Evolutionary conservation across 2,329 filamentous ascomycete genomes (phyloP).

Genomic region (Aureobasidium sp.): DNA sequence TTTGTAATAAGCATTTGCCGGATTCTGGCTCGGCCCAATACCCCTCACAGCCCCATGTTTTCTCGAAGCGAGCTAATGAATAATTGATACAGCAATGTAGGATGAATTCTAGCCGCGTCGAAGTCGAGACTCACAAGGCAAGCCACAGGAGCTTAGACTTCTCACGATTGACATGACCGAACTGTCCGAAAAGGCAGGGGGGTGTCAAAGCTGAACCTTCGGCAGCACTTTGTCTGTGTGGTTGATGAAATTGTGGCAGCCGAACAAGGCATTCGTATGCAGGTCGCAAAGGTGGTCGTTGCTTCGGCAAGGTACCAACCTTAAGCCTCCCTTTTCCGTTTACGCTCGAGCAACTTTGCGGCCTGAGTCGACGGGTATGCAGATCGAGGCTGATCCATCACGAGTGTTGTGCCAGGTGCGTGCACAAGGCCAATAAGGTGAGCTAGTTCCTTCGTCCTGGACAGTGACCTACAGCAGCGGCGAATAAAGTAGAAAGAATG

Average conservation of each 20-base stretch:
- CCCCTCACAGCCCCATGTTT: background rate
- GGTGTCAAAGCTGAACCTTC: background rate
- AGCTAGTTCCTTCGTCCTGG: background rate
- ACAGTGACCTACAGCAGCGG: background rate
- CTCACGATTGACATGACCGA: background rate
- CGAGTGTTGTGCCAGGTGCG: background rate
- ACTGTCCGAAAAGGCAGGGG: background rate
- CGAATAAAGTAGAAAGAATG: background rate
- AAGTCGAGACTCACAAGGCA: background rate
- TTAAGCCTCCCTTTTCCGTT: background rate
- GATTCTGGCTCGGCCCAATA: background rate
- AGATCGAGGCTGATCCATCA: background rate
- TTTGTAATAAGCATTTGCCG: background rate
- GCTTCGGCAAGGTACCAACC: conserved; percentile 9
- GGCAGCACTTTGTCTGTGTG: background rate
- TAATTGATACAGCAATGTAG: background rate
- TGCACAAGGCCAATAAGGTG: background rate
- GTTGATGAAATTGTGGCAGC: background rate
- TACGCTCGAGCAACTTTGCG: background rate
- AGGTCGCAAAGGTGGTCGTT: background rate
- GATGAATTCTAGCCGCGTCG: background rate
- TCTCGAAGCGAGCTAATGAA: background rate
- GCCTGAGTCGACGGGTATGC: background rate
- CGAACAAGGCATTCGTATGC: background rate
- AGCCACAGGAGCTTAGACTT: background rate